Conservation (phyloP, 148 eudicot genomes). For the Vaccinium vitisidaea region DNA sequence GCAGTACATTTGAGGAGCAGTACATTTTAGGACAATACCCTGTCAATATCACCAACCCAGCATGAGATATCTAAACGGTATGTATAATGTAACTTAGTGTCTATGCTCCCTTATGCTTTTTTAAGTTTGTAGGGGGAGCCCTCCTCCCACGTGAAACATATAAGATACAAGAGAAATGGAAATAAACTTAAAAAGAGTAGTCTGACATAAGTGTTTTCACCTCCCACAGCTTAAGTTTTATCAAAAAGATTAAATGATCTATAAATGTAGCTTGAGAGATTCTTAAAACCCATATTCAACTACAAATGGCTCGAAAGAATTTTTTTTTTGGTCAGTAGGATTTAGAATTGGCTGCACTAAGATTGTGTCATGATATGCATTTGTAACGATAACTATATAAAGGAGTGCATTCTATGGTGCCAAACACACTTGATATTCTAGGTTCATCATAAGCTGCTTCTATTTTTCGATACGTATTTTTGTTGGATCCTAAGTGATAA, state of each 20-base stretch:
- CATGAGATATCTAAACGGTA: not conserved
- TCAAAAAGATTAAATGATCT: not conserved
- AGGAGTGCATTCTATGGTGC: too few relatives aligned
- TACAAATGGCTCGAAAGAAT: too few relatives aligned
- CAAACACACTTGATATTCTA: too few relatives aligned
- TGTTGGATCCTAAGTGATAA: not conserved
- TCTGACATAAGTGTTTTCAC: not conserved
- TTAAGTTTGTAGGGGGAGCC: not conserved
- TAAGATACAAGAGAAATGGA: not conserved
- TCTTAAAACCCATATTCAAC: too few relatives aligned
- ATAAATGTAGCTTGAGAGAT: not conserved
- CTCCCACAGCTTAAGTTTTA: not conserved
- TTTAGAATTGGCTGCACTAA: not conserved
- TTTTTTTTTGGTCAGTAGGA: too few relatives aligned
- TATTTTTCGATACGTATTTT: not conserved
- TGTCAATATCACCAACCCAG: not conserved
- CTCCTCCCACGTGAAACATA: slow-evolving; percentile 2
- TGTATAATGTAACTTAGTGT: not conserved
- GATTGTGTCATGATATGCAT: not conserved
- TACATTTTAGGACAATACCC: not conserved
- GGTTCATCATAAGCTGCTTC: not conserved
- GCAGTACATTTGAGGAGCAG: not conserved
- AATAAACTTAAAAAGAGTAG: not conserved
- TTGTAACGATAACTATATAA: too few relatives aligned
- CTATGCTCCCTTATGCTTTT: not conserved